Evolutionary conservation across 1,284 basidiomycete genomes (phyloP).

Genomic region (Leccinum pachyderme): DNA sequence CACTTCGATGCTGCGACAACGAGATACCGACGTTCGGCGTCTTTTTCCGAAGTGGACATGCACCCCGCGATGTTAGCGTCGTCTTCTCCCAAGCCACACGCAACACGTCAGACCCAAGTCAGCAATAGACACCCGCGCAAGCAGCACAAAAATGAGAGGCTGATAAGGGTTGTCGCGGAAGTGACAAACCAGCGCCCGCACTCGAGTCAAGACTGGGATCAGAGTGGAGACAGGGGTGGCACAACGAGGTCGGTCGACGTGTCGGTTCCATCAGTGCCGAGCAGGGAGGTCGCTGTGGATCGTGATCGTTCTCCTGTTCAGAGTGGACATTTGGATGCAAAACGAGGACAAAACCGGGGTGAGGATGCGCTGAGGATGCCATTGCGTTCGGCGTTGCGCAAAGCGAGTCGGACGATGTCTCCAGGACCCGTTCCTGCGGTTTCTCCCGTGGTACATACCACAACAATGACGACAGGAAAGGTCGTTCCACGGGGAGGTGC

Average conservation of each 20-base stretch:
- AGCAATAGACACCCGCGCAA: conserved; percentile 14
- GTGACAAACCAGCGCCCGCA: conserved; percentile 41
- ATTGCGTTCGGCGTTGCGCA: conserved; percentile 61
- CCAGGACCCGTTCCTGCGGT: conserved; percentile 12
- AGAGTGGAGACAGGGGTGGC: conserved; percentile 14
- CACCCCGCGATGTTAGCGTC: too few relatives aligned
- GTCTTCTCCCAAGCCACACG: too few relatives aligned
- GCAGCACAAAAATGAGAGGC: conserved; percentile 32
- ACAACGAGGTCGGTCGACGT: conserved; percentile 21
- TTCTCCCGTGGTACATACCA: not conserved
- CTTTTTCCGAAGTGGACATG: too few relatives aligned
- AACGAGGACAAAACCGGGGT: not conserved
- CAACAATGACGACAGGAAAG: not conserved
- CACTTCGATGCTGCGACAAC: too few relatives aligned
- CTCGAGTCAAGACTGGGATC: conserved; percentile 37
- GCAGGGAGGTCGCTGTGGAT: conserved; percentile 10
- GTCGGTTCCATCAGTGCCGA: conserved; percentile 38
- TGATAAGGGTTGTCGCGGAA: conserved; percentile 69
- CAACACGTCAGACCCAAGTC: too few relatives aligned
- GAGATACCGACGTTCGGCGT: too few relatives aligned
- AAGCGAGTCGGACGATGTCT: conserved; percentile 45
- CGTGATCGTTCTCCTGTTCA: not conserved
- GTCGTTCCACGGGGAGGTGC: not conserved
- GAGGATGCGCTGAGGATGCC: conserved; percentile 42
- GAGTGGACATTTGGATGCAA: not conserved